phyloP scores from a whole-genome alignment of 768 basidiomycete species.

The Chalciporus chontae region DNA sequence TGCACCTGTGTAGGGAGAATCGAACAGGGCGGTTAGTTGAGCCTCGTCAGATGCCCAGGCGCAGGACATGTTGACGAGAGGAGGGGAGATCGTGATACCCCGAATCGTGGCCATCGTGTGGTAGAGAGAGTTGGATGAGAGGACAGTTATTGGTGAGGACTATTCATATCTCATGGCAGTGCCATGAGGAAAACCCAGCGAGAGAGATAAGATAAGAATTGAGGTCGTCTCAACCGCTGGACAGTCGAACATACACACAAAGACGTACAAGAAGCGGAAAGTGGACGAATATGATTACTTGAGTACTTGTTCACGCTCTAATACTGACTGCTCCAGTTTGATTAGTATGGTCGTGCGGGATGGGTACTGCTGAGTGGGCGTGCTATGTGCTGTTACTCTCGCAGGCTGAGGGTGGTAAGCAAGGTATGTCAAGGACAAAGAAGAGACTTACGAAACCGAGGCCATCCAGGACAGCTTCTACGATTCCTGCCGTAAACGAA shows the following conservation, averaged over 20 bases:
- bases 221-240: neutral
- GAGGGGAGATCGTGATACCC: conserved; percentile 53
- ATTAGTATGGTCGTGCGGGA: conserved; percentile 94
- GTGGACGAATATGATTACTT: conserved; percentile 43
- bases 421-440: neutral
- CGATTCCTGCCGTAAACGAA: conserved; percentile 96
- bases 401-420: conserved; percentile 64
- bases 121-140: neutral
- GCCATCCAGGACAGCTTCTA: conserved; percentile 94
- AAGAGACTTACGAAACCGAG: conserved; percentile 79
- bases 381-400: conserved; percentile 92
- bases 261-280: conserved; percentile 6
- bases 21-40: conserved; percentile 65
- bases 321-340: conserved; percentile 88
- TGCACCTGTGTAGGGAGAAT: conserved; percentile 67
- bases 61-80: conserved; percentile 76
- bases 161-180: neutral
- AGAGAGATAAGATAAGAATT: conserved; percentile 19
- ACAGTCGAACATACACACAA: neutral
- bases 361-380: conserved; percentile 76
- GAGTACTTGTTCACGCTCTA: conserved; percentile 91
- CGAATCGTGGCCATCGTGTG: conserved; percentile 54
- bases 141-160: neutral
- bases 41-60: conserved; percentile 72
- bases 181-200: neutral